Percentiles rank a stretch among this genome's conserved stretches.
Conservation (phyloP, 2,329 filamentous ascomycete species). For the Cadophora gregata region DNA sequence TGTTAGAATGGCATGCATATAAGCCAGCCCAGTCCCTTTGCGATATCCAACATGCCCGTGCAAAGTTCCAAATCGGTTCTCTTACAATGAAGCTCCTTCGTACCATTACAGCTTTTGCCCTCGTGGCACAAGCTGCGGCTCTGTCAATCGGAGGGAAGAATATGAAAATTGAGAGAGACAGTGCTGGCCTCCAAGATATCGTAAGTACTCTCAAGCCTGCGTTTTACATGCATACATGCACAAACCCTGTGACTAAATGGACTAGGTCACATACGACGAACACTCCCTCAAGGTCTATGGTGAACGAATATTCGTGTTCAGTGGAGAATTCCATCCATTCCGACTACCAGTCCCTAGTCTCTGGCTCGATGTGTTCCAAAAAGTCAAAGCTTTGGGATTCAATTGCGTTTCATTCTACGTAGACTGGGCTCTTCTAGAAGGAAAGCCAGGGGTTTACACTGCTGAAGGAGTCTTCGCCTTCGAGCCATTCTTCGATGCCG, state of each 20-base stretch:
- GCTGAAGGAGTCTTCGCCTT: slow-evolving; percentile 76
- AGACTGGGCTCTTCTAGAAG: slow-evolving; percentile 80
- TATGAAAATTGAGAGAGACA: slow-evolving; percentile 55
- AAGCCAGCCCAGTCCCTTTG: slow-evolving; percentile 9
- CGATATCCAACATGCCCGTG: background rate
- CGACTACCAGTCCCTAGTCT: slow-evolving; percentile 64
- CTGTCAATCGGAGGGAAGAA: slow-evolving; percentile 56
- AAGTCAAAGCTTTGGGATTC: slow-evolving; percentile 81
- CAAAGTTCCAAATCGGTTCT: background rate
- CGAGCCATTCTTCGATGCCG: slow-evolving; percentile 78
- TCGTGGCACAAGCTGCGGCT: slow-evolving; percentile 53
- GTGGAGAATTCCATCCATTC: slow-evolving; percentile 68
- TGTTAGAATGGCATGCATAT: background rate
- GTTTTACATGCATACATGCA: background rate
- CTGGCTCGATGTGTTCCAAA: slow-evolving; percentile 79
- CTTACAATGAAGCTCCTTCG: slow-evolving; percentile 48
- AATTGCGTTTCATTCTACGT: slow-evolving; percentile 81
- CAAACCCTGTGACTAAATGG: background rate
- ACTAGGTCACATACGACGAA: slow-evolving; percentile 64
- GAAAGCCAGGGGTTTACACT: slow-evolving; percentile 70
- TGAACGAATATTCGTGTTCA: slow-evolving; percentile 66
- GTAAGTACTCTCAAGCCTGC: slow-evolving; percentile 46
- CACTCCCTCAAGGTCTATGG: slow-evolving; percentile 67
- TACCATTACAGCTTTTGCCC: slow-evolving; percentile 43
- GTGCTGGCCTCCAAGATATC: slow-evolving; percentile 60